A percentile compares a stretch with the other conserved stretches of the same genome.
These are phyloP conservation scores for Lactuca sativa DNA, from an alignment of 129 eudicot genomes.

Conservation along the genomic window DNA sequence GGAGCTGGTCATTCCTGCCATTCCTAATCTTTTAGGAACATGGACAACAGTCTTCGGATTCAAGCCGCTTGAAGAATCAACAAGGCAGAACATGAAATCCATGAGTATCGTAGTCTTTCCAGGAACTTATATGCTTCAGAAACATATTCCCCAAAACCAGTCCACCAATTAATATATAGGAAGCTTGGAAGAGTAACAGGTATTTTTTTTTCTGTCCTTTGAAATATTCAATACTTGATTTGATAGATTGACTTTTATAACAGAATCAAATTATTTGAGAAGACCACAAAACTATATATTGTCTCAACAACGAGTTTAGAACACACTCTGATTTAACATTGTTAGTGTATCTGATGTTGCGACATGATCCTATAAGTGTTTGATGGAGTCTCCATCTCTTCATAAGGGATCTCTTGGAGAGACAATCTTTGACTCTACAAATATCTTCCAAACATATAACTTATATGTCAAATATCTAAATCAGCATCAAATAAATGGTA, in stretches of 20 bases:
- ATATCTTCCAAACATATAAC: too few relatives aligned
- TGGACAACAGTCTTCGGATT: slow-evolving; percentile 52
- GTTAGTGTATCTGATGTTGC: too few relatives aligned
- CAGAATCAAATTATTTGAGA: too few relatives aligned
- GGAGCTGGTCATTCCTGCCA: slow-evolving; percentile 48
- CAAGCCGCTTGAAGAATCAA: slow-evolving; percentile 38
- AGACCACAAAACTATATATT: neutral
- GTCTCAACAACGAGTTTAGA: too few relatives aligned
- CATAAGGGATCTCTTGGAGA: too few relatives aligned
- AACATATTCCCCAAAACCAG: slow-evolving; percentile 28
- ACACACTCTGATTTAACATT: too few relatives aligned
- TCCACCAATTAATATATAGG: neutral
- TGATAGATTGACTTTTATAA: too few relatives aligned
- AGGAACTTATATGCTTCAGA: slow-evolving; percentile 42
- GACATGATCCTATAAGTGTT: too few relatives aligned
- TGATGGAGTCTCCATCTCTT: too few relatives aligned
- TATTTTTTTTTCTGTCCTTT: slow-evolving; percentile 11
- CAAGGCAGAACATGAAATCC: slow-evolving; percentile 18
- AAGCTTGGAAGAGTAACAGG: slow-evolving; percentile 35
- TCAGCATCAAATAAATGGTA: neutral
- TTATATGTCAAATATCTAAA: too few relatives aligned
- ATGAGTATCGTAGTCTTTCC: slow-evolving; percentile 36
- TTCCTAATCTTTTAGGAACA: slow-evolving; percentile 24
- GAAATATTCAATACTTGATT: neutral
- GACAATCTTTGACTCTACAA: too few relatives aligned